phyloP scores from a whole-genome alignment of 2,329 filamentous ascomycete species.

The Onygena corvina region DNA sequence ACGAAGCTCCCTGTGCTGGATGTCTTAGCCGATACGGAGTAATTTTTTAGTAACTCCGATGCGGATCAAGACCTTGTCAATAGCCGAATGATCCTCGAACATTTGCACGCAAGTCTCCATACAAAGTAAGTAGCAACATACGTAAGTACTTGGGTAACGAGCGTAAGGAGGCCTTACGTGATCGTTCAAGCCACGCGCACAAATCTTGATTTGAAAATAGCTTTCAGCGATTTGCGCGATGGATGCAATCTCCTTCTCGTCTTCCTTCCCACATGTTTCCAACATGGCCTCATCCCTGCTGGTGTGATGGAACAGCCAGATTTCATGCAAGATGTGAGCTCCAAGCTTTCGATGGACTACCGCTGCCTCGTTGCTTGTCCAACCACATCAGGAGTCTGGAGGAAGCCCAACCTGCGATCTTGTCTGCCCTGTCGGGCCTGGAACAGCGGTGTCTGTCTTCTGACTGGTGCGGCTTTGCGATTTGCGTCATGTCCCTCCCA shows the following conservation, averaged over 20 bases:
- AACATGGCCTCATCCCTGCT: constrained; percentile 3
- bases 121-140: too few species aligned
- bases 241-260: background rate
- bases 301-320: constrained; percentile 3
- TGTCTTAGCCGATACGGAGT: too few species aligned
- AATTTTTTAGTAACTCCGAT: too few species aligned
- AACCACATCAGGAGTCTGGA: background rate
- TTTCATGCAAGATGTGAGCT: constrained; percentile 4
- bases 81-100: constrained; percentile 1
- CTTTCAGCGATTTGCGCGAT: background rate
- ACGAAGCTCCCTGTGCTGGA: too few species aligned
- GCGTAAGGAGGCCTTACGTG: too few species aligned
- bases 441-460: background rate
- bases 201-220: constrained; percentile 6
- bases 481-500: background rate
- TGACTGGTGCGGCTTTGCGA: background rate
- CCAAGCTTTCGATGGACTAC: background rate
- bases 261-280: constrained; percentile 2
- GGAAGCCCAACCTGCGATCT: background rate
- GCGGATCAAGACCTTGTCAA: constrained; percentile 3
- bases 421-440: background rate
- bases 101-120: background rate
- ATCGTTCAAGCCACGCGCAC: background rate
- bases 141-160: too few species aligned
- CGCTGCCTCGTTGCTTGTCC: background rate